phyloP scores from a whole-genome alignment of 805 yeast genomes.

The Lachancea fermentati region DNA sequence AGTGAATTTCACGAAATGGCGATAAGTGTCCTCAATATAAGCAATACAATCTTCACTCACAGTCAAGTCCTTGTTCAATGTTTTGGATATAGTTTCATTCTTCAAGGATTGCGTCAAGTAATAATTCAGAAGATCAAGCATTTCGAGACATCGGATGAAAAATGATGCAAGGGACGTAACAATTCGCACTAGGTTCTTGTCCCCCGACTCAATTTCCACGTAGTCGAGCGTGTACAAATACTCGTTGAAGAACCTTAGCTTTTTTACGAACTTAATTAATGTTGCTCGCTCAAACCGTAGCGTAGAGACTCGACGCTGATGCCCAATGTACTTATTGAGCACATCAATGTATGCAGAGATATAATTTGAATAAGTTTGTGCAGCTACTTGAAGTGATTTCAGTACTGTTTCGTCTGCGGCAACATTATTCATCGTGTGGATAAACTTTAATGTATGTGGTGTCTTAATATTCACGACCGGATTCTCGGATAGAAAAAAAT shows the following conservation, averaged over 20 bases:
- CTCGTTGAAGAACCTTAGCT: constrained; percentile 31
- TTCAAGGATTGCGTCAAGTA: constrained; percentile 29
- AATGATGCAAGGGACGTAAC: constrained; percentile 21
- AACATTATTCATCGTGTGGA: neutral
- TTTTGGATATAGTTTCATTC: constrained; percentile 32
- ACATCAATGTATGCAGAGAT: constrained; percentile 27
- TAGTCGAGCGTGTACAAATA: constrained; percentile 14
- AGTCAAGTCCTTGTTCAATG: constrained; percentile 25
- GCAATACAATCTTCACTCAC: constrained; percentile 20
- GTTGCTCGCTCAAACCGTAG: constrained; percentile 30
- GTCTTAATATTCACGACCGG: no score
- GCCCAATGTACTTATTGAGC: constrained; percentile 29
- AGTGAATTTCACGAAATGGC: constrained; percentile 31
- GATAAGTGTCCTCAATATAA: constrained; percentile 27
- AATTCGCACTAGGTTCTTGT: constrained; percentile 6
- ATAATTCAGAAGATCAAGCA: constrained; percentile 29
- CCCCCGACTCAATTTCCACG: neutral
- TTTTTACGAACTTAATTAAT: constrained; percentile 32
- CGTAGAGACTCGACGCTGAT: constrained; percentile 27
- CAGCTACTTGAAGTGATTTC: constrained; percentile 9
- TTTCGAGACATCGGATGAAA: constrained; percentile 25
- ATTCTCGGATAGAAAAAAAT: no score
- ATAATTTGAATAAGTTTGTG: constrained; percentile 20
- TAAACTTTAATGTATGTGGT: no score
- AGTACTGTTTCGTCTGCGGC: constrained; percentile 10